Conservation (phyloP, 495 filamentous ascomycete genomes). For the Neurospora africana region DNA sequence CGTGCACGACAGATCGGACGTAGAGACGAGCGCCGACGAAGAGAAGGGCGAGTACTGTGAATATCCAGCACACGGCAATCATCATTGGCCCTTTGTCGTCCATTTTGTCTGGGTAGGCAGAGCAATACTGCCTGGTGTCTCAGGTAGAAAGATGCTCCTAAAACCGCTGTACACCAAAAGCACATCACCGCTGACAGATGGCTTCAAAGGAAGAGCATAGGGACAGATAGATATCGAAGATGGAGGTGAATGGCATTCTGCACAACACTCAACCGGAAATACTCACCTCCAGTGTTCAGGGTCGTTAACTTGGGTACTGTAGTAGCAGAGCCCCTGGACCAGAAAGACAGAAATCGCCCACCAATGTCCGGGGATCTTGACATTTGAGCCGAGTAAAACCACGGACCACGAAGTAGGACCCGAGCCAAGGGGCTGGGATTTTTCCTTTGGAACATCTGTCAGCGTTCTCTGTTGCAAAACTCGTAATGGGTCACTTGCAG, state of each 20-base stretch:
- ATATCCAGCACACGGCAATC: constrained; percentile 3
- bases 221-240: background rate
- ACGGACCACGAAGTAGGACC: background rate
- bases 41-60: constrained; percentile 9
- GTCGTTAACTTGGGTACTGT: background rate
- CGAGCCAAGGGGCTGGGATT: background rate
- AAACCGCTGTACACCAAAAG: background rate
- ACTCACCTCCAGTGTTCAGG: background rate
- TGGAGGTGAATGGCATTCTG: background rate
- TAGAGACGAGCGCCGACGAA: constrained; percentile 15
- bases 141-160: background rate
- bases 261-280: background rate
- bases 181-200: background rate
- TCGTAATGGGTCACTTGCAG: background rate
- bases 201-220: background rate
- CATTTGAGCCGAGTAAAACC: background rate
- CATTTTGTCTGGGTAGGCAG: background rate
- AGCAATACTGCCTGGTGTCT: background rate
- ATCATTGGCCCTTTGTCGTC: constrained; percentile 8
- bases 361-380: background rate
- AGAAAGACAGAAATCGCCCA: background rate
- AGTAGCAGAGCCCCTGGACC: background rate
- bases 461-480: background rate
- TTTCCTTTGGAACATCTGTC: background rate
- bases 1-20: constrained; percentile 7